Percentiles rank a stretch among this genome's conserved stretches.
Conservation (phyloP, 306 rosid genomes). For the Geum urbanum region DNA sequence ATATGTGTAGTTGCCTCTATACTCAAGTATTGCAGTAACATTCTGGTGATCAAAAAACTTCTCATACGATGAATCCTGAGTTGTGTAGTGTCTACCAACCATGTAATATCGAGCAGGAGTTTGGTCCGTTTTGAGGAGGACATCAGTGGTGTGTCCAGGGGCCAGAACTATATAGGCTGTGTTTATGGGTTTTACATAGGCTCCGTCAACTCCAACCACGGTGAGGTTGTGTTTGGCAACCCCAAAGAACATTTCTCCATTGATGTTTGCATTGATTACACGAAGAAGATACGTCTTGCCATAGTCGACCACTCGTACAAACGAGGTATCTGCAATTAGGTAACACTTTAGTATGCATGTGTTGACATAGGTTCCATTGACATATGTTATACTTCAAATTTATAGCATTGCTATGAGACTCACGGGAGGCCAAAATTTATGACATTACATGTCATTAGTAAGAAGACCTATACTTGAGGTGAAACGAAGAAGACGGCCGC, state of each 20-base stretch:
- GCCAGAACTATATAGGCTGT: neutral
- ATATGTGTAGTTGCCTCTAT: neutral
- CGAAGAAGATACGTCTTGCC: no score
- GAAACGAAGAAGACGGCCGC: no score
- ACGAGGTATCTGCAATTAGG: no score
- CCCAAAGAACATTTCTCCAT: neutral
- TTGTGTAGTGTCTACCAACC: slow-evolving; percentile 16
- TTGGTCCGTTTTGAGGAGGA: slow-evolving; percentile 22
- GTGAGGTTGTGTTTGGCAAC: slow-evolving; percentile 19
- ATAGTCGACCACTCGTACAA: no score
- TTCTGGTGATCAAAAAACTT: slow-evolving; percentile 19
- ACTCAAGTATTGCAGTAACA: slow-evolving; percentile 22
- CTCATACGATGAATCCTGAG: neutral
- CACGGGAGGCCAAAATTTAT: no score
- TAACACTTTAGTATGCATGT: no score
- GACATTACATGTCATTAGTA: no score
- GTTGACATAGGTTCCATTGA: no score
- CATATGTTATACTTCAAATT: no score
- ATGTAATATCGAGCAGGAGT: slow-evolving; percentile 17
- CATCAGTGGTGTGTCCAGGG: slow-evolving; percentile 30
- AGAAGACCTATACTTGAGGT: no score
- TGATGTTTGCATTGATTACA: no score
- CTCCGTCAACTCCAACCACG: slow-evolving; percentile 17
- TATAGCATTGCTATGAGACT: no score
- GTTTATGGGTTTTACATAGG: slow-evolving; percentile 17